Evolutionary conservation across 2,329 filamentous ascomycete genomes (phyloP).

Genomic region (Cladophialophora psammophila): DNA sequence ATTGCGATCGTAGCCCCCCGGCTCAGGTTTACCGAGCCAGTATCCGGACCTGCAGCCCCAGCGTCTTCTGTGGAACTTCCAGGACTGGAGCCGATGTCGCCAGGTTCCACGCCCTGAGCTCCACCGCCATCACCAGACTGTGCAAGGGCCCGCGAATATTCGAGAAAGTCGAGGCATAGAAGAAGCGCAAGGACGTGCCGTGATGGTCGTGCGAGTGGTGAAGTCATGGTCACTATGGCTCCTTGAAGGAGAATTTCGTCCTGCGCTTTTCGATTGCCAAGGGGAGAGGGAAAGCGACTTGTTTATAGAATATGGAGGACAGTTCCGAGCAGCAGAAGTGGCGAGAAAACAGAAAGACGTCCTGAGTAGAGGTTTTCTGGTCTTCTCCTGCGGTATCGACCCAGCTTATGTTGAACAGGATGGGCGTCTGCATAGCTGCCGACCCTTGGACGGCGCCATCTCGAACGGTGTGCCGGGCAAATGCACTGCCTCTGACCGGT

Average conservation of each 20-base stretch:
- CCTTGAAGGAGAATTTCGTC: background rate
- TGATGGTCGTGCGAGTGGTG: background rate
- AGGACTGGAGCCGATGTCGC: conserved; percentile 42
- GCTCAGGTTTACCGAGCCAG: conserved; percentile 69
- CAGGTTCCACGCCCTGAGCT: conserved; percentile 35
- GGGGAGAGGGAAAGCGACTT: background rate
- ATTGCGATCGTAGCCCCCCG: conserved; percentile 76
- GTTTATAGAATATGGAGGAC: background rate
- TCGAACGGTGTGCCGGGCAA: conserved; percentile 9
- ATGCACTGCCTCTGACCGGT: conserved; percentile 22
- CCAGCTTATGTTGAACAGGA: conserved; percentile 24
- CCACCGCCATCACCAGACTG: conserved; percentile 38
- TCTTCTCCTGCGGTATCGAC: conserved; percentile 1
- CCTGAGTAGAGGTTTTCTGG: background rate
- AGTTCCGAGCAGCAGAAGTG: background rate
- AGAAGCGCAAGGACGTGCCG: conserved; percentile 17
- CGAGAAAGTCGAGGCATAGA: conserved; percentile 20
- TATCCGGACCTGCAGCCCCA: conserved; percentile 71
- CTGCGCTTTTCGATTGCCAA: background rate
- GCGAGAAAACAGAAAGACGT: background rate
- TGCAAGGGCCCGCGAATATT: conserved; percentile 22
- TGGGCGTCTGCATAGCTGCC: conserved; percentile 12
- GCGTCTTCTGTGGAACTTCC: conserved; percentile 56
- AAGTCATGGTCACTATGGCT: conserved; percentile 4
- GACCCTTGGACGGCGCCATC: conserved; percentile 16